These are phyloP conservation scores for Laguncularia racemosa DNA, from an alignment of 345 rosid species.

Conservation along the genomic window DNA sequence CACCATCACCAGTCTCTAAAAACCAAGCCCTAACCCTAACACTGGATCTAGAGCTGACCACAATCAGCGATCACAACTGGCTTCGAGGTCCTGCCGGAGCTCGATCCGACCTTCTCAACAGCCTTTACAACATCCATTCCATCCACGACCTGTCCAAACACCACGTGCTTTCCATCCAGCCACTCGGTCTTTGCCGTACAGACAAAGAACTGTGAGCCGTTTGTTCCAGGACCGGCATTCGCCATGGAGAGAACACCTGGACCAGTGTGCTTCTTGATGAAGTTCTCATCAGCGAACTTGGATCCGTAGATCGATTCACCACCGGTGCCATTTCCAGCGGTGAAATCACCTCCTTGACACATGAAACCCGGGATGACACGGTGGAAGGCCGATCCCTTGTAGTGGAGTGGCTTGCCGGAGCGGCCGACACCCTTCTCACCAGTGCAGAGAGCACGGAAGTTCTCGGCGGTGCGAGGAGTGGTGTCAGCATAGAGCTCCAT, in stretches of 20 bases:
- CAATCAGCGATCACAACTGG: slow-evolving; percentile 45
- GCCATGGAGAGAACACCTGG: slow-evolving; percentile 77
- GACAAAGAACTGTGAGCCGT: slow-evolving; percentile 76
- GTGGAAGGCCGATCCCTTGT: slow-evolving; percentile 69
- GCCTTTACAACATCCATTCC: slow-evolving; percentile 56
- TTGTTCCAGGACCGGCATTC: slow-evolving; percentile 61
- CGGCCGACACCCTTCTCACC: slow-evolving; percentile 61
- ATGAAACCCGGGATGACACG: slow-evolving; percentile 75
- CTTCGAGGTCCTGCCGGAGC: slow-evolving; percentile 48
- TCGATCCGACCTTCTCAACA: slow-evolving; percentile 61
- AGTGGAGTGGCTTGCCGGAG: slow-evolving; percentile 72
- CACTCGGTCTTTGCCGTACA: slow-evolving; percentile 58
- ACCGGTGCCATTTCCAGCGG: slow-evolving; percentile 72
- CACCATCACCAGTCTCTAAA: neutral
- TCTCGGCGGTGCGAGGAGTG: slow-evolving; percentile 58
- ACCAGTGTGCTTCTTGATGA: slow-evolving; percentile 67
- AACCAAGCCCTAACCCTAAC: neutral
- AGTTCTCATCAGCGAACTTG: slow-evolving; percentile 71
- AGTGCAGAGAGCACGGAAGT: slow-evolving; percentile 85
- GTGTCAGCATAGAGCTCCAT: slow-evolving; percentile 63
- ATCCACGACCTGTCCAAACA: slow-evolving; percentile 61
- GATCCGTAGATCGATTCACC: slow-evolving; percentile 78
- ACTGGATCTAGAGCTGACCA: slow-evolving; percentile 40
- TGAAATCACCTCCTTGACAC: slow-evolving; percentile 92
- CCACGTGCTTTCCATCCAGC: slow-evolving; percentile 84